These are phyloP conservation scores for Candida mattraensis DNA, from an alignment of 805 yeast species.

Conservation along the genomic window DNA sequence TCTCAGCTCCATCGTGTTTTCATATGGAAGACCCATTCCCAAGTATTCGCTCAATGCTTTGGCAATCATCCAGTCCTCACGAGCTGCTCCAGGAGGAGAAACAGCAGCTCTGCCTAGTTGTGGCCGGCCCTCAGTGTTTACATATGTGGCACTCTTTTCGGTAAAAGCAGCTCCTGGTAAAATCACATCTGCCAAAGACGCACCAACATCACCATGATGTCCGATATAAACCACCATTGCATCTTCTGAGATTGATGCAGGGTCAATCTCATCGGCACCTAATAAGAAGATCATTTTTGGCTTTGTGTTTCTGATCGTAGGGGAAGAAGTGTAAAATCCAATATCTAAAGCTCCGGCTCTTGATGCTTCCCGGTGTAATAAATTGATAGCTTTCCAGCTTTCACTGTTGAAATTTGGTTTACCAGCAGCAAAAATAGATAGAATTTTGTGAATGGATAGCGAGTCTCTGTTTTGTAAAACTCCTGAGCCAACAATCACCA, in stretches of 20 bases:
- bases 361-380: slow-evolving; percentile 84
- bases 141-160: slow-evolving; percentile 80
- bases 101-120: slow-evolving; percentile 85
- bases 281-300: slow-evolving; percentile 79
- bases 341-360: slow-evolving; percentile 84
- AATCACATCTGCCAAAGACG: slow-evolving; percentile 82
- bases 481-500: slow-evolving; percentile 80
- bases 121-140: slow-evolving; percentile 88
- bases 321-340: slow-evolving; percentile 61
- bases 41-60: slow-evolving; percentile 81
- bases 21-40: slow-evolving; percentile 71
- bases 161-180: slow-evolving; percentile 89
- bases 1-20: slow-evolving; percentile 66
- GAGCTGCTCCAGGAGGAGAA: slow-evolving; percentile 83
- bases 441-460: slow-evolving; percentile 53
- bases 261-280: slow-evolving; percentile 79
- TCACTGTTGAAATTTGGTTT: slow-evolving; percentile 60
- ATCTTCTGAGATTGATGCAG: slow-evolving; percentile 72
- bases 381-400: slow-evolving; percentile 80
- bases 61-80: slow-evolving; percentile 89
- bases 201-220: slow-evolving; percentile 89
- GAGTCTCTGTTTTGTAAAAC: slow-evolving; percentile 69
- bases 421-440: slow-evolving; percentile 60
- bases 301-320: slow-evolving; percentile 45
- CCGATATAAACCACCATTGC: slow-evolving; percentile 90